Evolutionary conservation across 192 early-diverging fungal species (phyloP), one percentile per base, ranked within the genome.

Genomic region (Lobosporangium transversale): DNA sequence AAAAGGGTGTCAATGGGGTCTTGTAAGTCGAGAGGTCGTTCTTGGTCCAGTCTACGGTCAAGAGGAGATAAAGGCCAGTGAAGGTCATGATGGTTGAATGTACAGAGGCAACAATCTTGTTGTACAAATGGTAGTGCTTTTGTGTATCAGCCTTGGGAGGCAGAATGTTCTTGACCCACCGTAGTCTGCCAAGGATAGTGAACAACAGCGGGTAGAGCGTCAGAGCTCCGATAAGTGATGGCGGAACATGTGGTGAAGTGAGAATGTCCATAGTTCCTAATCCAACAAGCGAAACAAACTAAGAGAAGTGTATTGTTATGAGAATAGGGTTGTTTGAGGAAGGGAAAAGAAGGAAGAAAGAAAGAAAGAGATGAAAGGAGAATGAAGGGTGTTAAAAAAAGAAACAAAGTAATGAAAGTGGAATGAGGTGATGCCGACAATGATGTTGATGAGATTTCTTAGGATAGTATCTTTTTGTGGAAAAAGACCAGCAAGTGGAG

Each of bases 251-350:
- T 15, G 58, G 52, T 0, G 64, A 56, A 31, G 42, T 60, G 37
- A 76, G 53, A 37, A 76, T 44, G 58, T 76, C 73, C 73, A 76
- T 76, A n/a, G n/a, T n/a, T n/a, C n/a, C n/a, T n/a, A n/a, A n/a
- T n/a, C n/a, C n/a, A n/a, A n/a, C n/a, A n/a, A n/a, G n/a, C n/a
- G n/a, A n/a, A n/a, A n/a, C n/a, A n/a, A n/a, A n/a, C n/a, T n/a
- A n/a, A n/a, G n/a, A n/a, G n/a, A n/a, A n/a, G n/a, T n/a, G n/a
- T n/a, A n/a, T n/a, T n/a, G n/a, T n/a, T n/a, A 4, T 62, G 40
- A 15, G 32, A 15, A 15, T 18, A 37, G 8, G 21, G 9, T 11
- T 58, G 45, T 50, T 26, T 2, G 27, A 50, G 9, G 7, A 50
- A 5, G 65, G 7, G 44, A 30, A 30, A 30, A 17, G 50, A 24